These are phyloP conservation scores for Detonula confervacea DNA, from an alignment of 352 stramenopile species.

Conservation along the genomic window DNA sequence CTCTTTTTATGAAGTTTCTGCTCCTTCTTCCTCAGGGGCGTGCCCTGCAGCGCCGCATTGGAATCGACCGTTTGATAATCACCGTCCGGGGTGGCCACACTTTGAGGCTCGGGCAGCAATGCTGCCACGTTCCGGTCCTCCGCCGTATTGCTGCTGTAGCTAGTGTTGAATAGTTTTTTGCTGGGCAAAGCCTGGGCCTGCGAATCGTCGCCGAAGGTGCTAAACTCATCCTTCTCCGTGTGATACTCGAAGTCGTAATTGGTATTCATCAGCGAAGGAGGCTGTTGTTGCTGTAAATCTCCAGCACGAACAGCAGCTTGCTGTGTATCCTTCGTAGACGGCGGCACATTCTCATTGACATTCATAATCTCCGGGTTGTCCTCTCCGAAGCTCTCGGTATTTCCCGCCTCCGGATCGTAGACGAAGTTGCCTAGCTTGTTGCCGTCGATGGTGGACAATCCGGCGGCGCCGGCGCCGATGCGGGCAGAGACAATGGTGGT, in stretches of 20 bases:
- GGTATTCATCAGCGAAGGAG: background rate
- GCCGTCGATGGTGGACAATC: slow-evolving; percentile 3
- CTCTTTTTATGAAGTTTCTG: background rate
- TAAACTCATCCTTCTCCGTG: slow-evolving; percentile 36
- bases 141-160: no score
- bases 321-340: no score
- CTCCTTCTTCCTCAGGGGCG: slow-evolving; percentile 34
- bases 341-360: no score
- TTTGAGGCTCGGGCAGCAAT: no score
- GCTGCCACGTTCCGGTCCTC: no score
- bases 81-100: slow-evolving; percentile 13
- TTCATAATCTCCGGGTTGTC: no score
- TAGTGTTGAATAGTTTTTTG: background rate
- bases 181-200: no score
- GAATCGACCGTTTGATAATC: slow-evolving; percentile 35
- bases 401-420: slow-evolving; percentile 15
- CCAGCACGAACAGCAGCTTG: background rate
- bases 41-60: slow-evolving; percentile 24
- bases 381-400: background rate
- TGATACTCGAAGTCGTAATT: slow-evolving; percentile 47
- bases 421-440: slow-evolving; percentile 4
- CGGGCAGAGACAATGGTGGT: background rate
- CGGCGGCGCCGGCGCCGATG: no score
- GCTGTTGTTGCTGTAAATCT: background rate
- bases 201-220: slow-evolving; percentile 8